Percentiles rank a stretch among this genome's conserved stretches.
These are phyloP conservation scores for Nemania sp. DNA, from an alignment of 2,329 filamentous ascomycete genomes.

Conservation along the genomic window DNA sequence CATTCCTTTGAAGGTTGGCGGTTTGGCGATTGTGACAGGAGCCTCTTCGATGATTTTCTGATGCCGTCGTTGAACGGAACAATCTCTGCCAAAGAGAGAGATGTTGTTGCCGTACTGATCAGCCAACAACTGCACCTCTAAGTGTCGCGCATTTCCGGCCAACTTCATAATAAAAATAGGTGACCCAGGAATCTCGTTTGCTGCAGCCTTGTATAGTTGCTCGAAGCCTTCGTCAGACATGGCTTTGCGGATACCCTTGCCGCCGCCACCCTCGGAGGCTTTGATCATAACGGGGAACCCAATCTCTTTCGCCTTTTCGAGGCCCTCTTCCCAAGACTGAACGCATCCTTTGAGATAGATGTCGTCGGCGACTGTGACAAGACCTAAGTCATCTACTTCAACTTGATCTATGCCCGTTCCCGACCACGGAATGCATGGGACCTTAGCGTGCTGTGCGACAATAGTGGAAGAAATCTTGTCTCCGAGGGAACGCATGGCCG, in stretches of 20 bases:
- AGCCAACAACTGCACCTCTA: constrained; percentile 95
- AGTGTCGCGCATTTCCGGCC: constrained; percentile 90
- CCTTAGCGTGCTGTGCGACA: constrained; percentile 93
- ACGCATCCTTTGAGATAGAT: constrained; percentile 92
- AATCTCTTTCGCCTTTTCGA: constrained; percentile 83
- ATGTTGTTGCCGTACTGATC: constrained; percentile 99
- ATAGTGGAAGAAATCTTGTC: constrained; percentile 99
- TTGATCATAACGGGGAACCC: constrained; percentile 99
- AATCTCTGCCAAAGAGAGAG: constrained; percentile 97
- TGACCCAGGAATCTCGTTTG: constrained; percentile 95
- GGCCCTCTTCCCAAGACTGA: constrained; percentile 84
- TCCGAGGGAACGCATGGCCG: constrained; percentile 97
- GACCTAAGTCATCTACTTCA: constrained; percentile 75
- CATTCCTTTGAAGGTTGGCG: constrained; percentile 90
- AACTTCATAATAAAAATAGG: constrained; percentile 99
- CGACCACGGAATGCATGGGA: constrained; percentile 99
- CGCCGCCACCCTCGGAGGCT: constrained; percentile 98
- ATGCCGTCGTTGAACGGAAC: constrained; percentile 95
- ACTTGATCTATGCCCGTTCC: constrained; percentile 89
- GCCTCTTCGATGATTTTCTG: constrained; percentile 99
- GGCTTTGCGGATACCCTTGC: constrained; percentile 98
- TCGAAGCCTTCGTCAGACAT: constrained; percentile 82
- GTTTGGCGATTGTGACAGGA: constrained; percentile 92
- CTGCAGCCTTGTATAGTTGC: constrained; percentile 89
- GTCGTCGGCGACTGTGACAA: constrained; percentile 88